Evolutionary conservation across 176 grass and related monocot genomes (phyloP), one percentile per base, ranked within the genome.

Genomic region (Panicum miliaceum): DNA sequence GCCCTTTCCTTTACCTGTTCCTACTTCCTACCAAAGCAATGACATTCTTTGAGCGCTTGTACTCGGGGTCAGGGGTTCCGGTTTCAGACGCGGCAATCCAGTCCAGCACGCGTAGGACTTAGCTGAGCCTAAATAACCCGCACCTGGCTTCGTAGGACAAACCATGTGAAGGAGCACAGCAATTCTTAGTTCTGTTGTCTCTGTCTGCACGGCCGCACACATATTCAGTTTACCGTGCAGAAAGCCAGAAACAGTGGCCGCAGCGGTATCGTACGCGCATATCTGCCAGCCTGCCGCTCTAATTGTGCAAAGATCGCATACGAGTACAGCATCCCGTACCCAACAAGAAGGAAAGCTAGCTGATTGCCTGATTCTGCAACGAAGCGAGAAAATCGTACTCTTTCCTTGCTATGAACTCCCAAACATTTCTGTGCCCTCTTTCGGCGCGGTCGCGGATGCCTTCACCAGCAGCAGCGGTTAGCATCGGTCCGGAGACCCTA

Each of bases 391-490:
- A 20, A 22, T 52, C 18, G 52, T 2, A 56, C 48, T 16, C 45
- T 47, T 6, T 13, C 45, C 10, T 0, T 16, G 47, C 47, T 50
- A 16, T 19, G 16, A 53, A 19, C 51, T 53, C 5, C 4, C 4
- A 7, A 52, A 40, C 13, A 53, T 50, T 60, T 52, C n/a, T 7
- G 59, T 25, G 38, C n/a, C 14, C 0, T 71, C 75, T 48, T 78
- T 81, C 69, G 6, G 34, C 68, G 51, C 36, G 19, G 13, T 80
- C 56, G 80, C 76, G 27, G 66, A 73, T 80, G 61, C 70, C 74
- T 56, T 47, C 38, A 23, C 73, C 51, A 4, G 29, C 20, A 38
- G 53, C 84, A 53, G 54, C 22, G 63, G 40, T 60, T n/a, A 78
- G 36, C 72, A 46, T 37, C 27, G n/a, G n/a, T n/a, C n/a, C n/a